A percentile compares a stretch with the other conserved stretches of the same genome.
phyloP scores from a whole-genome alignment of 108 stramenopile species.

The Skeletonema menzelii region DNA sequence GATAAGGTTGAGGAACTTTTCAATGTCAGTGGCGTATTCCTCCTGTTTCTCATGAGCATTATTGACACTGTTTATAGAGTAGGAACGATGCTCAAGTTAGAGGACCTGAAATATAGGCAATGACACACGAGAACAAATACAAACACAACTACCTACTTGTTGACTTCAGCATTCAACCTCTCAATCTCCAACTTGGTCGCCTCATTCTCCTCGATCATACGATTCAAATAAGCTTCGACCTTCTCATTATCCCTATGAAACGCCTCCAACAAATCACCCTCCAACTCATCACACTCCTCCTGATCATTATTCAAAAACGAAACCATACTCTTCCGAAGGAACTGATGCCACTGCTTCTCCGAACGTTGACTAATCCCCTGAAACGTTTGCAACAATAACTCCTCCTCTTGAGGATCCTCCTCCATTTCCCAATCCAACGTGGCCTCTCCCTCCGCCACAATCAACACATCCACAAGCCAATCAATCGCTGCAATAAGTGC shows the following conservation, averaged over 20 bases:
- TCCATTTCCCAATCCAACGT: conserved; percentile 36
- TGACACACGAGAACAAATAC: neutral
- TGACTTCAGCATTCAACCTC: conserved; percentile 46
- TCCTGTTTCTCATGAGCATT: conserved; percentile 68
- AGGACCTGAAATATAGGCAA: neutral
- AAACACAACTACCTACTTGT: conserved; percentile 61
- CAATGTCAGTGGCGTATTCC: conserved; percentile 76
- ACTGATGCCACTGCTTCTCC: conserved; percentile 83
- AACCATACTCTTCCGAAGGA: conserved; percentile 74
- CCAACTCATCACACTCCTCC: conserved; percentile 64
- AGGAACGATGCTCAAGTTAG: neutral
- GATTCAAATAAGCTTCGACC: conserved; percentile 65
- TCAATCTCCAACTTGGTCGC: conserved; percentile 63
- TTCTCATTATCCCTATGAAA: conserved; percentile 71
- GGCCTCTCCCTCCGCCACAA: conserved; percentile 21
- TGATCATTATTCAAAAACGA: conserved; percentile 91
- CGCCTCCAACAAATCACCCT: conserved; percentile 66
- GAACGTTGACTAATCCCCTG: conserved; percentile 61
- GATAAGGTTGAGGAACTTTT: conserved; percentile 87
- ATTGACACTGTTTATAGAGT: conserved; percentile 52
- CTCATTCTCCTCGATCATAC: conserved; percentile 67
- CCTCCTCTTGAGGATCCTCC: conserved; percentile 20
- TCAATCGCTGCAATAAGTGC: conserved; percentile 91
- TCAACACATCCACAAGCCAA: conserved; percentile 93
- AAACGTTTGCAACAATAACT: conserved; percentile 47